phyloP scores from a whole-genome alignment of 2,329 filamentous ascomycete species.

The Bipolaris gigantea region DNA sequence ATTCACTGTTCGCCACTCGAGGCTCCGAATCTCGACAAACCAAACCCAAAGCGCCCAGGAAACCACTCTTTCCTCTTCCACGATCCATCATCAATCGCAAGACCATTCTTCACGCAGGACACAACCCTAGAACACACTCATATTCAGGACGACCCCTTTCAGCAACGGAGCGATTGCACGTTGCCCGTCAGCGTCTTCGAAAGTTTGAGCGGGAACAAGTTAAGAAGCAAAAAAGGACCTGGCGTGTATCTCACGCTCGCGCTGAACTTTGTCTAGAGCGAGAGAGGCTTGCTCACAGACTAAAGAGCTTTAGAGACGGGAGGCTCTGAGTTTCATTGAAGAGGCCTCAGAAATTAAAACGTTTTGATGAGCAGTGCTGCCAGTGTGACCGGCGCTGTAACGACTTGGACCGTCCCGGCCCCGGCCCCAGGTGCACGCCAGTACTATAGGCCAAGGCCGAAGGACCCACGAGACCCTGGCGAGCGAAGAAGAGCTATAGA shows the following conservation, averaged over 20 bases:
- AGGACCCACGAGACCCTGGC: conserved; percentile 1
- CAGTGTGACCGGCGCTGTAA: conserved; percentile 1
- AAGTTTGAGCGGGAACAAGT: conserved; percentile 9
- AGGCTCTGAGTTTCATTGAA: neutral
- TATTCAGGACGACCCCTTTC: conserved; percentile 5
- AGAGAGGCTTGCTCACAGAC: neutral
- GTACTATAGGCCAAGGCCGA: neutral
- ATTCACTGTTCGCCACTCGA: neutral
- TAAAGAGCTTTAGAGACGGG: conserved; percentile 2
- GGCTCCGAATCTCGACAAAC: neutral
- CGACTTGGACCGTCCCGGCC: neutral
- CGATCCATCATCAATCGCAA: neutral
- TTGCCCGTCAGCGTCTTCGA: conserved; percentile 9
- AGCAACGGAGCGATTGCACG: conserved; percentile 4
- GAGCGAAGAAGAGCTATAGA: neutral
- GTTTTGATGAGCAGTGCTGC: conserved; percentile 8
- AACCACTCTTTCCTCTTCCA: neutral
- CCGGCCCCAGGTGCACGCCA: neutral
- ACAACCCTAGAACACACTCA: neutral
- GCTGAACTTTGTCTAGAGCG: neutral
- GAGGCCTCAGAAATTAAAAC: neutral
- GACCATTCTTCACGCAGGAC: neutral
- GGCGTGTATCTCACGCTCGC: neutral
- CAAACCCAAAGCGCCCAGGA: neutral
- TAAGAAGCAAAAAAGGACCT: neutral